phyloP scores from a whole-genome alignment of 345 rosid species.

The Angophora floribunda region DNA sequence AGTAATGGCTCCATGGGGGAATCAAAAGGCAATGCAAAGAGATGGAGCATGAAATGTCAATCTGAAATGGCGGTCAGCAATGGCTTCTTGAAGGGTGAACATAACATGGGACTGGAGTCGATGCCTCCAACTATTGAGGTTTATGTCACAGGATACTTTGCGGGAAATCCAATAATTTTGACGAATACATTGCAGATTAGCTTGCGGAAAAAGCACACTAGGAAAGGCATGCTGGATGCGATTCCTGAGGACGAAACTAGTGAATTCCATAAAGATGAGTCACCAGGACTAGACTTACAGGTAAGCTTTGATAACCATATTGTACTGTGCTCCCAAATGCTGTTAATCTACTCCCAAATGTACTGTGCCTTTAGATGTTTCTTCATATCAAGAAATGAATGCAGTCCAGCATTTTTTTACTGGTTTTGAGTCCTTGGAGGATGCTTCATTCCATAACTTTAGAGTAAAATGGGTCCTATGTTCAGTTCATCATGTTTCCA shows the following conservation, averaged over 20 bases:
- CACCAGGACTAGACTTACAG: constrained; percentile 42
- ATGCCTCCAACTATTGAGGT: constrained; percentile 65
- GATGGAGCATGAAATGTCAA: constrained; percentile 80
- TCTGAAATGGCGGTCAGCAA: constrained; percentile 33
- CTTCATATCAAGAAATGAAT: neutral
- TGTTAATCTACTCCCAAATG: neutral
- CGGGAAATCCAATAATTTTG: constrained; percentile 70
- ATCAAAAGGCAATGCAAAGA: constrained; percentile 35
- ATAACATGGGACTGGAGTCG: constrained; percentile 29
- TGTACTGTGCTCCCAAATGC: neutral
- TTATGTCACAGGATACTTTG: constrained; percentile 68
- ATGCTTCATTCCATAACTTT: neutral
- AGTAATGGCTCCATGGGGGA: constrained; percentile 48
- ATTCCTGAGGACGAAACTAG: constrained; percentile 70
- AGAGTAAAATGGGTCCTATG: neutral
- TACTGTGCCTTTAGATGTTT: neutral
- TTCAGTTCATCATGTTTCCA: neutral
- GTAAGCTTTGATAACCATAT: constrained; percentile 15
- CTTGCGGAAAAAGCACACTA: constrained; percentile 52
- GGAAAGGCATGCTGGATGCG: constrained; percentile 46
- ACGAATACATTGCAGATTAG: constrained; percentile 68
- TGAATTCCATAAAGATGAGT: constrained; percentile 29
- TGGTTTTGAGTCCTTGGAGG: neutral
- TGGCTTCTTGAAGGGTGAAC: constrained; percentile 66
- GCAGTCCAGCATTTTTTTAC: neutral